Percentiles rank a stretch among this genome's conserved stretches.
Evolutionary conservation across 2,329 filamentous ascomycete genomes (phyloP).

Genomic region (Neophaeococcomyces mojaviensis): DNA sequence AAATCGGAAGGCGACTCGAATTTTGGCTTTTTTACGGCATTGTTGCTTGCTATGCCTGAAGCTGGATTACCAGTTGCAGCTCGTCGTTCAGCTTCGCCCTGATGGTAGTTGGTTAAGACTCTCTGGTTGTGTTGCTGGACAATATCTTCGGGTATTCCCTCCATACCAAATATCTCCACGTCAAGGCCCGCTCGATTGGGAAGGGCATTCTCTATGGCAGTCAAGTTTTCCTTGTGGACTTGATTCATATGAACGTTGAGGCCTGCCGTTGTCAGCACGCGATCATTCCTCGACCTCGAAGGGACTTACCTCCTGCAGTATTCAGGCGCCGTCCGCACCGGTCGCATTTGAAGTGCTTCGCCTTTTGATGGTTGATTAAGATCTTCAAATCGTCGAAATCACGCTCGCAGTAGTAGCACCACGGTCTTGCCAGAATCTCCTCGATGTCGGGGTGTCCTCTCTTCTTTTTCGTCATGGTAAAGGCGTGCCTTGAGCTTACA

Average conservation of each 20-base stretch:
- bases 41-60: conserved; percentile 48
- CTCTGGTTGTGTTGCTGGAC: conserved; percentile 76
- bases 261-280: conserved; percentile 45
- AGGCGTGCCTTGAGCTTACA: no score
- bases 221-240: conserved; percentile 90
- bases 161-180: conserved; percentile 97
- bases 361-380: conserved; percentile 92
- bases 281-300: background rate
- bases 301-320: conserved; percentile 74
- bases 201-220: conserved; percentile 83
- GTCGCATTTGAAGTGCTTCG: conserved; percentile 99
- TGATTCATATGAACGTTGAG: conserved; percentile 96
- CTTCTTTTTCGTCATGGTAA: conserved; percentile 79
- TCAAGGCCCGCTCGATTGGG: conserved; percentile 78
- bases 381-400: conserved; percentile 98
- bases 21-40: conserved; percentile 55
- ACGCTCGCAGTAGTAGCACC: conserved; percentile 99
- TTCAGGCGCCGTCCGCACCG: conserved; percentile 80
- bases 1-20: conserved; percentile 69
- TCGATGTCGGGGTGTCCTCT: conserved; percentile 78
- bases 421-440: conserved; percentile 77
- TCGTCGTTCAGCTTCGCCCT: conserved; percentile 73
- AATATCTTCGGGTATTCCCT: conserved; percentile 84
- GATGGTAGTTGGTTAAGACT: conserved; percentile 77
- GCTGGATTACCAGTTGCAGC: conserved; percentile 77